Evolutionary conservation across 805 yeast genomes (phyloP), one percentile per base, ranked within the genome.

Genomic region (Yarrowia divulgata): DNA sequence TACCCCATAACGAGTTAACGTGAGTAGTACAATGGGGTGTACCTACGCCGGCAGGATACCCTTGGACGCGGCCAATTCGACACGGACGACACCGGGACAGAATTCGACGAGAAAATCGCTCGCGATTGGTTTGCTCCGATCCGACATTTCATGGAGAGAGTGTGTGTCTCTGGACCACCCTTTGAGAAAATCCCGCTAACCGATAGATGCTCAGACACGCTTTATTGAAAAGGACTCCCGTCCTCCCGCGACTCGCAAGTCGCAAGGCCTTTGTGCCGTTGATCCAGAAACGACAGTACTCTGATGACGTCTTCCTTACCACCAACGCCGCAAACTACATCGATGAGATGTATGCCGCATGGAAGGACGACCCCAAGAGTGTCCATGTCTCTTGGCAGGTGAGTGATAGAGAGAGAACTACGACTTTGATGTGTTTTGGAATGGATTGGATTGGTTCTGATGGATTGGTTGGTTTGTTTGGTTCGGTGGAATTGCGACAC

Each of bases 281-380:
- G 46, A 46, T 49, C 32, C 68, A 63, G 68, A 40, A 46, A 69
- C 76, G 76, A 71, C 37, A 63, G 57, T 63, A 63, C 57, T 63
- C 68, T 42, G 74, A 74, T 70, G 99, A 95, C 81, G 84, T 87
- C 50, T 95, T 95, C 80, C 81, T 93, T 74, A 90, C 90, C 74
- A 87, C 95, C 71, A 87, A 88, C 78, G 91, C 91, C 80, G 95
- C 97, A 72, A 88, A 88, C 76, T 95, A 95, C 80, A 90, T 95
- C 75, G 99, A 95, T 80, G 98, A 95, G 83, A 95, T 95, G 99
- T 95, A 93, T 81, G 87, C 87, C 72, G 93, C 97, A 66, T 95
- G 98, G 98, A 85, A 87, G 76, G 80, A 87, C 73, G 99, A 95
- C 79, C 99, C 98, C 39, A 72, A 83, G 54, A 87, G 94, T 68